Percentiles rank a stretch among this genome's conserved stretches.
phyloP scores from a whole-genome alignment of 2,329 filamentous ascomycete species.

The Alternaria sp. region DNA sequence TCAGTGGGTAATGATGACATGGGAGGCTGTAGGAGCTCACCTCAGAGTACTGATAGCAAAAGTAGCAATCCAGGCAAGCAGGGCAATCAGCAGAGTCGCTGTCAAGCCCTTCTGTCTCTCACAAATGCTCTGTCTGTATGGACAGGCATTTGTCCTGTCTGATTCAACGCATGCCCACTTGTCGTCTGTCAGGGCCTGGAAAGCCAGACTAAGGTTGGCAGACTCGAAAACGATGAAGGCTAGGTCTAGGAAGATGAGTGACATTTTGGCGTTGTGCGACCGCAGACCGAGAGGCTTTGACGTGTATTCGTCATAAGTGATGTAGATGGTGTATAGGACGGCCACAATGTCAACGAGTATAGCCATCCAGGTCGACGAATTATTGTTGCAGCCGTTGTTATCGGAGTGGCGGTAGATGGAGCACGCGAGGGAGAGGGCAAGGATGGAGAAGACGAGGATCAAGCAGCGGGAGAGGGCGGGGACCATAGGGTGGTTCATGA shows the following conservation, averaged over 20 bases:
- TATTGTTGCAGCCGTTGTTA: constrained; percentile 51
- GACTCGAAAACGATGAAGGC: constrained; percentile 98
- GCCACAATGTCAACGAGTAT: constrained; percentile 89
- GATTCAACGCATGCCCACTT: constrained; percentile 60
- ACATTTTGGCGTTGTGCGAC: constrained; percentile 83
- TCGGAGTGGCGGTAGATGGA: constrained; percentile 70
- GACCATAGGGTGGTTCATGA: constrained; percentile 84
- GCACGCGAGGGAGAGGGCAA: constrained; percentile 80
- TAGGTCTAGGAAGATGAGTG: constrained; percentile 88
- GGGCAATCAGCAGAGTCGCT: constrained; percentile 79
- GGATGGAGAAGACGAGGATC: constrained; percentile 82
- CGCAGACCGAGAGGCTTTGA: constrained; percentile 91
- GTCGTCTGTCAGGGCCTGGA: constrained; percentile 77
- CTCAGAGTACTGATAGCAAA: constrained; percentile 76
- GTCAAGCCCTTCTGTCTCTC: constrained; percentile 74
- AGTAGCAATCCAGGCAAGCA: constrained; percentile 89
- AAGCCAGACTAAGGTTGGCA: constrained; percentile 88
- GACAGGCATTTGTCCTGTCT: constrained; percentile 23
- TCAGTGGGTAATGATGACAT: constrained; percentile 12
- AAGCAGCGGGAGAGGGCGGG: constrained; percentile 83
- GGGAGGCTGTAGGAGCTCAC: constrained; percentile 22
- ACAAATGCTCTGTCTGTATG: constrained; percentile 61
- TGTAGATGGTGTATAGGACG: constrained; percentile 88
- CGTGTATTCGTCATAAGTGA: constrained; percentile 96
- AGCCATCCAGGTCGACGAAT: constrained; percentile 81